Conservation (phyloP, 257 asterid genomes). For the Solanum piurae region DNA sequence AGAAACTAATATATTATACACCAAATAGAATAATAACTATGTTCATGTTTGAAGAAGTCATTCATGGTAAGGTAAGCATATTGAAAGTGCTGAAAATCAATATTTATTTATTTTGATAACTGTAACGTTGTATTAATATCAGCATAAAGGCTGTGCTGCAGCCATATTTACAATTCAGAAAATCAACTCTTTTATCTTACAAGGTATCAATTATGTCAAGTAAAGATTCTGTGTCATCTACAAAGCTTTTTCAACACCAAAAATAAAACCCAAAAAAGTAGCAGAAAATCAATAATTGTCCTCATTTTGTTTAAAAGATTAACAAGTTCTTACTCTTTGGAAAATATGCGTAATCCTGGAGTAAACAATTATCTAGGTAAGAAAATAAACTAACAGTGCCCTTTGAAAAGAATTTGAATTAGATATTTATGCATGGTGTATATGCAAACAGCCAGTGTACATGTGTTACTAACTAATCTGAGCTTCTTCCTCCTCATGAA, state of each 20-base stretch:
- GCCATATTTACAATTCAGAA: neutral
- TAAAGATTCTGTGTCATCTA: neutral
- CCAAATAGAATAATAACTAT: neutral
- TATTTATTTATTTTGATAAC: neutral
- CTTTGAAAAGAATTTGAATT: neutral
- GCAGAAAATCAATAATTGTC: neutral
- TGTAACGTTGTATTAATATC: neutral
- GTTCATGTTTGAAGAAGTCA: neutral
- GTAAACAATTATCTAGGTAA: neutral
- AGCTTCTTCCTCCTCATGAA: neutral
- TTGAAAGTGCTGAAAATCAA: neutral
- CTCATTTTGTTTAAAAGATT: neutral
- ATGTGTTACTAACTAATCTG: neutral
- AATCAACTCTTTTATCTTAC: neutral
- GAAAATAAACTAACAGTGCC: neutral
- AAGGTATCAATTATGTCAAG: neutral
- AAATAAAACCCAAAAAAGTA: neutral
- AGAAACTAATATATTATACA: neutral
- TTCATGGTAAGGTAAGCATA: neutral
- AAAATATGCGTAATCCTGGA: neutral
- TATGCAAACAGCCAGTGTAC: neutral
- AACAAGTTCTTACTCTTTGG: neutral
- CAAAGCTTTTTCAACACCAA: neutral
- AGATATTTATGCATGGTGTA: neutral
- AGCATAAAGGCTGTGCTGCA: neutral